Evolutionary conservation across 371 early-diverging fungal genomes (phyloP), one percentile per base, ranked within the genome.

Genomic region (Syncephalastrum monosporum): DNA sequence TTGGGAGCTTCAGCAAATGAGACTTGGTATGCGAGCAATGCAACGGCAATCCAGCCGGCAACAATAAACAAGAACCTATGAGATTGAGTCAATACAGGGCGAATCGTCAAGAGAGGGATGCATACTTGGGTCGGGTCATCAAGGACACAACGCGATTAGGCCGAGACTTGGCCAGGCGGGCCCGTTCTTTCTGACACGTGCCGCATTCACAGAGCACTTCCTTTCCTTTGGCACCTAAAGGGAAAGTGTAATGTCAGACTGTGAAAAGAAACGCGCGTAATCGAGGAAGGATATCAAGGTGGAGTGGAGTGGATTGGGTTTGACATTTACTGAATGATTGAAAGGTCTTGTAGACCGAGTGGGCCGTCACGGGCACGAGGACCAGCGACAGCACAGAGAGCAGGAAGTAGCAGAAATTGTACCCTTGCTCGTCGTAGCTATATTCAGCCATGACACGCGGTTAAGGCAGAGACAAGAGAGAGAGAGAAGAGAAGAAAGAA

Each of bases 361-460:
- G 67, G 72, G 73, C 15, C 13, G 96, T 94, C 44, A 80, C 64
- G 4, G 98, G 98, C 23, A 95, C 73, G 53, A 97, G 79, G 29
- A 87, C 72, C 50, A 98, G 72, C 33, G 84, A 81, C 57, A 96
- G 79, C 44, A 94, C 75, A 4, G 96, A 85, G 55, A 94, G 69
- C 24, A 96, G 78, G 74, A 95, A 98, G 80, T 91, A 96, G 77
- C 88, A 89, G 80, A 97, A 98, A 60, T 90, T 91, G 61, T 90
- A 92, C 38, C 98, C 98, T 63, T 87, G 83, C 75, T 95, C 94
- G 79, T 98, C 98, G 71, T 96, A 98, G 48, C 82, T 81, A 78
- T 96, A 95, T 75, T 92, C 74, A 53, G 79, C 74, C 79, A 79
- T 79, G n/a, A 47, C 50, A 7, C 12, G 15, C 12, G 5, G 21